Evolutionary conservation across 306 rosid species (phyloP), one percentile per base, ranked within the genome.

Genomic region (Datisca glomerata): DNA sequence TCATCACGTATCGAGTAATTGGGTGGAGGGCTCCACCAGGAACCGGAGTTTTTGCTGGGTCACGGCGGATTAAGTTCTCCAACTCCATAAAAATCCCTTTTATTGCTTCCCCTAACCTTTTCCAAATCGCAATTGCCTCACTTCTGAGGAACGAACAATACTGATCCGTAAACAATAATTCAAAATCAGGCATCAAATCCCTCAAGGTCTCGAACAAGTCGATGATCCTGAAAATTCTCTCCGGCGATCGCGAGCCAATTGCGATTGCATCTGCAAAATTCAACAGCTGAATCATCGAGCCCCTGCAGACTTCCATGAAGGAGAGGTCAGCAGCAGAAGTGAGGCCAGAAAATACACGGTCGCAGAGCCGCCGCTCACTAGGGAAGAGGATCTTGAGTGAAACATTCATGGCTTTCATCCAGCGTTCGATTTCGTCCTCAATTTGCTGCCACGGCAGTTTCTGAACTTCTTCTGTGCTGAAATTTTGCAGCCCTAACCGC

Each of bases 1-100:
- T 89, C 96, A 84, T 84, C 65, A 89, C 98, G 2, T 89, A 89
- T 6, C 98, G 95, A 6, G 92, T 89, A 15, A 89, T 80, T 7
- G 96, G 98, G 20, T 89, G 96, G 34, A 80, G 84, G 3, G 92
- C 94, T 1, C 98, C 98, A 4, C 86, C 86, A 0, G 98, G 98
- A 21, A 89, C 98, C 0, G 75, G 74, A 0, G 60, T 42, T 54
- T 77, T 89, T 0, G 93, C 81, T 1, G 98, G 96, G 42, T 89
- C 98, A 0, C 86, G 79, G 13, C 86, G 80, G 43, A 89, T 89
- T 49, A 84, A 52, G 73, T 89, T 89, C 74, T 89, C 96, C 51
- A 89, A 57, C 39, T 89, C 98, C 98, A 89, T 78, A 56, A 89
- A 84, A 61, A 84, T 80, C 0, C 96, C 93, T 23, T 74, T 66